Percentiles rank a stretch among this genome's conserved stretches.
These are phyloP conservation scores for Erodium texanum DNA, from an alignment of 441 rosid species.

Conservation along the genomic window DNA sequence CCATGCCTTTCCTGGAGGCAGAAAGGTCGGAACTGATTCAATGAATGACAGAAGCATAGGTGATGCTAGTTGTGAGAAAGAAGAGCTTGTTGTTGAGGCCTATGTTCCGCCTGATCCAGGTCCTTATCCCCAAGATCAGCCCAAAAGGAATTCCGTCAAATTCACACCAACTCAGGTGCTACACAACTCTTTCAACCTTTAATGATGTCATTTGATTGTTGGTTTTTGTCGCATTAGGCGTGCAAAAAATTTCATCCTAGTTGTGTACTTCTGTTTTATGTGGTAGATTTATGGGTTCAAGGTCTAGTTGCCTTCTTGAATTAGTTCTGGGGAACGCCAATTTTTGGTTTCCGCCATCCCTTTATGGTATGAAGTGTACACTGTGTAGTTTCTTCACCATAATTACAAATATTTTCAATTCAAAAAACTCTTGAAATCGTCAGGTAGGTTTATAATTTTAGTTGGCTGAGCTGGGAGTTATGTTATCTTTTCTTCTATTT, in stretches of 20 bases:
- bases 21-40: slow-evolving; percentile 36
- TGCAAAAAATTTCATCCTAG: neutral
- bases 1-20: slow-evolving; percentile 78
- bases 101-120: slow-evolving; percentile 93
- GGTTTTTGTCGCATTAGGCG: neutral
- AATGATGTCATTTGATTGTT: slow-evolving; percentile 16
- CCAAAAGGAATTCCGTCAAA: slow-evolving; percentile 88
- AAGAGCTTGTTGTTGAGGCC: slow-evolving; percentile 75
- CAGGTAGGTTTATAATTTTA: neutral
- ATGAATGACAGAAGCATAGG: slow-evolving; percentile 39
- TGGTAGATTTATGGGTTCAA: neutral
- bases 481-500: neutral
- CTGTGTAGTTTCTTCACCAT: neutral
- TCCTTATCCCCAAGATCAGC: slow-evolving; percentile 99
- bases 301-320: neutral
- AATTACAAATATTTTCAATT: neutral
- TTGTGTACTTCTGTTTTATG: neutral
- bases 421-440: neutral
- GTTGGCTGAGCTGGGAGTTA: slow-evolving; percentile 1
- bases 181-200: slow-evolving; percentile 12
- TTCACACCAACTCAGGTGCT: slow-evolving; percentile 95
- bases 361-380: neutral
- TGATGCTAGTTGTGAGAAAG: slow-evolving; percentile 46
- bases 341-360: neutral
- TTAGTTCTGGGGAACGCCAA: neutral